phyloP scores from a whole-genome alignment of 1,139 yeast species.

The Yamadazyma spencermartinsiae region DNA sequence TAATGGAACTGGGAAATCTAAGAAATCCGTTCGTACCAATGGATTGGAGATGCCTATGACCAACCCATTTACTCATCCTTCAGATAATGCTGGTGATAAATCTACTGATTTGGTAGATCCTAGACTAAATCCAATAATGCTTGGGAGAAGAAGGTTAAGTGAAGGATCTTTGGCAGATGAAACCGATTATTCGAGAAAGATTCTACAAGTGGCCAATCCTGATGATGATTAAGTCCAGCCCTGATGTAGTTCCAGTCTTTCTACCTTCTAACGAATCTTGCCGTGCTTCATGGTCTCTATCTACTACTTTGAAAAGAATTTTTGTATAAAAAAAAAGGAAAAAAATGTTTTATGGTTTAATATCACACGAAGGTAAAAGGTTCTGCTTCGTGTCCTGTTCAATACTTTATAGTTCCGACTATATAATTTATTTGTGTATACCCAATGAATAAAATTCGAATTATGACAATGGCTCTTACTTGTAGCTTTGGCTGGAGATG shows the following conservation, averaged over 20 bases:
- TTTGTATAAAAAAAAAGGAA: no score
- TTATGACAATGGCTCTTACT: no score
- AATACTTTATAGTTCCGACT: no score
- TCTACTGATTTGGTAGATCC: constrained; percentile 44
- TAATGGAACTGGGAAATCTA: constrained; percentile 27
- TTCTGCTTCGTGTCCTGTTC: no score
- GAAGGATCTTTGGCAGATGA: constrained; percentile 81
- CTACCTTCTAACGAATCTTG: no score
- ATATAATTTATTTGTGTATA: constrained; percentile 1
- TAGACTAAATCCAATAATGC: constrained; percentile 64
- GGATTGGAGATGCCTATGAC: constrained; percentile 49
- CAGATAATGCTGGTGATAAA: constrained; percentile 33
- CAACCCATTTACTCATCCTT: constrained; percentile 60
- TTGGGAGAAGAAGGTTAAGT: constrained; percentile 70
- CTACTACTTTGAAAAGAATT: no score
- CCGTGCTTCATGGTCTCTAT: no score
- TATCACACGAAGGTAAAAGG: no score
- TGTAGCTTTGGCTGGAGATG: no score
- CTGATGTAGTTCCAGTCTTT: no score
- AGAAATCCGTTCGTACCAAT: constrained; percentile 23
- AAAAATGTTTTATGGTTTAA: no score
- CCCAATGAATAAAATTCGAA: not conserved
- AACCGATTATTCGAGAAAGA: constrained; percentile 72
- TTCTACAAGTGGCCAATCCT: constrained; percentile 74
- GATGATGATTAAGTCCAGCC: no score